Conservation (phyloP, 192 early-diverging fungal species). For the Oehlia diaphana region DNA sequence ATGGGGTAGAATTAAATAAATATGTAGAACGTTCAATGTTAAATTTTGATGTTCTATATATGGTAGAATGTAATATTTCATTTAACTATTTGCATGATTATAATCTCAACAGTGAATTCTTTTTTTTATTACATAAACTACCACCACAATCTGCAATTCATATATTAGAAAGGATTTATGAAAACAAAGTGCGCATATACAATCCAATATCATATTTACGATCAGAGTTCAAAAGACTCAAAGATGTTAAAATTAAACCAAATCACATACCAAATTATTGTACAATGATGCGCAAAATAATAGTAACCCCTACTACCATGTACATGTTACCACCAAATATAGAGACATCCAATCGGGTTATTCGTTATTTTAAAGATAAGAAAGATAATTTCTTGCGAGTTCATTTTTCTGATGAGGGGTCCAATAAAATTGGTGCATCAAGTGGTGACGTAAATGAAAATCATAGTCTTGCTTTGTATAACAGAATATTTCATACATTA, state of each 20-base stretch:
- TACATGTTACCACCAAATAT: constrained; percentile 61
- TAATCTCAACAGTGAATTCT: constrained; percentile 43
- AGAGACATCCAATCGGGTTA: constrained; percentile 73
- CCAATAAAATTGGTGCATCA: constrained; percentile 38
- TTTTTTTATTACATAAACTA: background rate
- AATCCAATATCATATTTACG: constrained; percentile 36
- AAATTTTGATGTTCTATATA: constrained; percentile 45
- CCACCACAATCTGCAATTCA: constrained; percentile 31
- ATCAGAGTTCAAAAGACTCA: constrained; percentile 21
- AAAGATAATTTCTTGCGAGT: constrained; percentile 68
- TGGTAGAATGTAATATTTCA: constrained; percentile 46
- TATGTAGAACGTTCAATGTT: constrained; percentile 20
- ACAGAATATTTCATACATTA: constrained; percentile 50
- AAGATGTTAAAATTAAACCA: constrained; percentile 10
- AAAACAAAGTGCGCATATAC: constrained; percentile 37
- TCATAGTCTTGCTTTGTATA: constrained; percentile 46
- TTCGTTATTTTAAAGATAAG: constrained; percentile 53
- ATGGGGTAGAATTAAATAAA: background rate
- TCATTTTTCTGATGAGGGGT: constrained; percentile 65
- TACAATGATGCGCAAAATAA: constrained; percentile 49
- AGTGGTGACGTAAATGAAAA: background rate
- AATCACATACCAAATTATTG: constrained; percentile 46
- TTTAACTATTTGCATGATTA: constrained; percentile 43
- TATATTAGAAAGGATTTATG: constrained; percentile 39
- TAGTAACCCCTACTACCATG: constrained; percentile 67